phyloP scores from a whole-genome alignment of 2,329 filamentous ascomycete genomes.

The Myriangium duriaei region DNA sequence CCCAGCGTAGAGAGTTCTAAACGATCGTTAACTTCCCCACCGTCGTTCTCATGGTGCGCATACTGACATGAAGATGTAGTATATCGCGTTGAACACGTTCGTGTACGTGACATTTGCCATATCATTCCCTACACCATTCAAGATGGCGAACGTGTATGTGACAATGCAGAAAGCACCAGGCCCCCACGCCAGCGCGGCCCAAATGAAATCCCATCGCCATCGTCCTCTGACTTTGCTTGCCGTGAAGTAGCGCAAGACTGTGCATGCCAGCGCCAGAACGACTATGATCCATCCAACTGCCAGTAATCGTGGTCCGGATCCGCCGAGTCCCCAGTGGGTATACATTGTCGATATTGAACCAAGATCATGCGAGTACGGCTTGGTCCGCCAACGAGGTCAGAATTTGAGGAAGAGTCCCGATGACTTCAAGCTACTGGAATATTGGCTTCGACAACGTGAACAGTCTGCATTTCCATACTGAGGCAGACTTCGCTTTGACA shows the following conservation, averaged over 20 bases:
- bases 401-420: no score
- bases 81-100: conserved; percentile 3
- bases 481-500: no score
- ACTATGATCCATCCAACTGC: conserved; percentile 3
- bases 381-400: no score
- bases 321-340: no score
- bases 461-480: no score
- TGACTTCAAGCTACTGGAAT: no score
- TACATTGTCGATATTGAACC: no score
- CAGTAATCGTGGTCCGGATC: background rate
- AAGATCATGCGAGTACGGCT: no score
- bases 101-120: conserved; percentile 7
- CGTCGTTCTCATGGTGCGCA: no score
- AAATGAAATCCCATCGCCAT: conserved; percentile 9
- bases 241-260: conserved; percentile 5
- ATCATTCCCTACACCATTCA: conserved; percentile 8
- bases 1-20: conserved; percentile 4
- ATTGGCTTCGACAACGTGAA: no score
- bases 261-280: conserved; percentile 1
- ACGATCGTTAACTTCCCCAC: no score
- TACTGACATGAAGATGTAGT: no score
- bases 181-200: background rate
- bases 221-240: conserved; percentile 1
- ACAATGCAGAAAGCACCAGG: background rate
- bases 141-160: background rate